Percentiles rank a stretch among this genome's conserved stretches.
phyloP scores from a whole-genome alignment of 257 asterid species.

The Thymus mandschuricus region DNA sequence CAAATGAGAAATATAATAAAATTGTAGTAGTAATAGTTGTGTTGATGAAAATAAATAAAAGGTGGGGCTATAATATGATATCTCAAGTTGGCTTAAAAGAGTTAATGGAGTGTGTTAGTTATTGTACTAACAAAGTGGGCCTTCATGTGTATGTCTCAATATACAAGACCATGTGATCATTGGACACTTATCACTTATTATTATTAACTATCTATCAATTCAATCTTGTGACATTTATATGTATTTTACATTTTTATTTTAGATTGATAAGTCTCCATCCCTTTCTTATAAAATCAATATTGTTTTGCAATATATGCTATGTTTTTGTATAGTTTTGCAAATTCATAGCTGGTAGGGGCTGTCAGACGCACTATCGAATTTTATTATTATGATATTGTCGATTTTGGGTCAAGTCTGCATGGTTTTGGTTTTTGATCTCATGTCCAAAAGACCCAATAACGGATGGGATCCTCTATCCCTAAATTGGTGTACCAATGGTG shows the following conservation, averaged over 20 bases:
- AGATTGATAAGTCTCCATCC: background rate
- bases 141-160: constrained; percentile 63
- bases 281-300: background rate
- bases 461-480: too few species aligned
- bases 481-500: too few species aligned
- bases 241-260: constrained; percentile 11
- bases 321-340: background rate
- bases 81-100: constrained; percentile 44
- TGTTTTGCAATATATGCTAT: background rate
- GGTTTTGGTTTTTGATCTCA: too few species aligned
- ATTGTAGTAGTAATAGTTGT: background rate
- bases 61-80: constrained; percentile 36
- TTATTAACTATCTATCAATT: constrained; percentile 38
- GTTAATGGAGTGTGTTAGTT: constrained; percentile 43
- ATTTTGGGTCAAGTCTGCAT: too few species aligned
- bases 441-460: too few species aligned
- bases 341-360: too few species aligned
- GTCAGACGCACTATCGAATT: too few species aligned
- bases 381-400: too few species aligned
- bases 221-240: constrained; percentile 14
- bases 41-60: constrained; percentile 16
- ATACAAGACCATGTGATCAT: constrained; percentile 68
- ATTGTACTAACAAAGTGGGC: constrained; percentile 62
- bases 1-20: constrained; percentile 18
- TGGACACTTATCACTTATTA: constrained; percentile 40